Base-by-base conservation (phyloP, 495 filamentous ascomycete species). In the Pyrenula aspistea region DNA sequence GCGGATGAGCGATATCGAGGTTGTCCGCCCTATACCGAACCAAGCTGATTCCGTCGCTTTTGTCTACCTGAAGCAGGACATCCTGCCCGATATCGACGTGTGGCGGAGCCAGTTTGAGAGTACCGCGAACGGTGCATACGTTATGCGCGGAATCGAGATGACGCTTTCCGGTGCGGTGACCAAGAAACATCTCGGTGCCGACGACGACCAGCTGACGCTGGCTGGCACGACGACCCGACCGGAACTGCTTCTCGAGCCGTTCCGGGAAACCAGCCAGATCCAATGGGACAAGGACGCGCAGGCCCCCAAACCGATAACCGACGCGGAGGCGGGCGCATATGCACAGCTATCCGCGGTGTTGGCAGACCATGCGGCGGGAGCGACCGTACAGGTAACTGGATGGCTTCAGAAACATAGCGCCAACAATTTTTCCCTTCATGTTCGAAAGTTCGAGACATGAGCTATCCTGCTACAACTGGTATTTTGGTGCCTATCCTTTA, bases 61-160 rank as follows among this genome's bases (percentile, higher is more conserved):
- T 53, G 59, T 61, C 53, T 61, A 61, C 52, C 51, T 59, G 49
- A 31, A 59, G 22, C 31, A 59, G 11, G 59, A 61, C 48, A 59
- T 61, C 49, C 53, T 61, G 23, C 59, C 59, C 24, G 59, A 59
- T 54, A 58, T 61, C 52, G 53, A 61, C 59, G 57, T 59, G 47
- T 59, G 56, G 59, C 59, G 56, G 53, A 54, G 54, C 24, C 42
- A 61, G 49, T 54, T 61, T 53, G 24, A 20, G 31, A 53, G 59
- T 53, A 54, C 57, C 52, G 52, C 53, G 23, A 56, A 58, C 53
- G 51, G 56, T 51, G 48, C 49, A 49, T 59, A 61, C 59, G 48
- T 42, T 25, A 49, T 61, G 52, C 59, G 59, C 23, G 59, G 59
- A 24, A 61, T 61, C 49, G 59, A 61, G 59, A 56, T 61, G 42